Percentiles rank a stretch among this genome's conserved stretches.
These are phyloP conservation scores for Dacryopinax spathularia DNA, from an alignment of 768 basidiomycete species.

Conservation along the genomic window DNA sequence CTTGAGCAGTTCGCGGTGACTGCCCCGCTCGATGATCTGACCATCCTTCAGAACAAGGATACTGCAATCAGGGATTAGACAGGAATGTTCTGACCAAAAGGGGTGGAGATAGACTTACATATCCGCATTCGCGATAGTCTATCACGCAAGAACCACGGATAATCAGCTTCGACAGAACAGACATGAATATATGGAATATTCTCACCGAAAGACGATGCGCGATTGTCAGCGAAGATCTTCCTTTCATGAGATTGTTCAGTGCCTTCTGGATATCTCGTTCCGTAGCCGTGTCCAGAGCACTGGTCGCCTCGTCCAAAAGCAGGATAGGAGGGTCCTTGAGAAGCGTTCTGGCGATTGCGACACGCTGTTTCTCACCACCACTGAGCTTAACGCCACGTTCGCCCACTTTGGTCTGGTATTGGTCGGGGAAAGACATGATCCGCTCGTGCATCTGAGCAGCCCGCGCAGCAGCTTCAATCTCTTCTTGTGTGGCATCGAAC, in stretches of 20 bases:
- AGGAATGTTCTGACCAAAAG: constrained; percentile 27
- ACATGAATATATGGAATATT: constrained; percentile 14
- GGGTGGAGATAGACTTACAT: constrained; percentile 23
- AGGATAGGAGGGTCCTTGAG: constrained; percentile 75
- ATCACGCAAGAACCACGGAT: constrained; percentile 16
- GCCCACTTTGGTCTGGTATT: constrained; percentile 74
- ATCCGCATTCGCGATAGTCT: constrained; percentile 44
- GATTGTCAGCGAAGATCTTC: constrained; percentile 61
- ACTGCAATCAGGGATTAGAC: constrained; percentile 33
- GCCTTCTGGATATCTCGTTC: constrained; percentile 84
- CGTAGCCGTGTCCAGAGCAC: constrained; percentile 77
- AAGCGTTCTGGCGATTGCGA: constrained; percentile 74
- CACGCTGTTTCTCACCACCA: constrained; percentile 83
- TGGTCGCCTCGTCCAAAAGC: constrained; percentile 64
- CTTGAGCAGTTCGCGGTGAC: constrained; percentile 61
- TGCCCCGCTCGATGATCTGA: constrained; percentile 68
- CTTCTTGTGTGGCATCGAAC: constrained; percentile 51
- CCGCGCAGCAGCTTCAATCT: constrained; percentile 63
- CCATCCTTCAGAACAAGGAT: constrained; percentile 89
- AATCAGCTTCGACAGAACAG: constrained; percentile 5
- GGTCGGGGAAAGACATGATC: constrained; percentile 68
- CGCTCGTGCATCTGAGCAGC: constrained; percentile 82
- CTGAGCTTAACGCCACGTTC: constrained; percentile 73
- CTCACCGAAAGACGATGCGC: constrained; percentile 65
- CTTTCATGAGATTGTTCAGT: constrained; percentile 60